Base-by-base conservation (phyloP, 2,329 filamentous ascomycete genomes). In the Fusarium torulosum region DNA sequence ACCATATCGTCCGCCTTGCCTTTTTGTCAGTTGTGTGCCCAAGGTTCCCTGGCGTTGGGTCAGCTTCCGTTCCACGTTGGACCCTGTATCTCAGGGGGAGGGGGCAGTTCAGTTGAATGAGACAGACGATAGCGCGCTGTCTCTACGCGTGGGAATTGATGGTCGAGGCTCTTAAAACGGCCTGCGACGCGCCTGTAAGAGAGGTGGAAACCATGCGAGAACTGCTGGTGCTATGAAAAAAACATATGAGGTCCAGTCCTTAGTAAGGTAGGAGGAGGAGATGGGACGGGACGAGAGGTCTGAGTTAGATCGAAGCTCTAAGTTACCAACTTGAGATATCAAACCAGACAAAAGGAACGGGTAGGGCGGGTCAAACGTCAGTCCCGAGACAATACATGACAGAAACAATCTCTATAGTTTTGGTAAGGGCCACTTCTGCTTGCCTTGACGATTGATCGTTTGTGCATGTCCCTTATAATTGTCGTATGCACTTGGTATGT, bases 31-130 rank as follows among this genome's bases (percentile, higher is more conserved):
- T 53, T 46, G 37, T 51, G 42, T 53, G 37, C 53, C 33, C 49
- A 41, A 33, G 53, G 37, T 29, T 57, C 56, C 43, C 40, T 27
- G 31, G 44, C 21, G 31, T 46, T 66, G 62, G 44, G 49, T 55
- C 42, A 56, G 66, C 64, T 42, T 50, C 45, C 49, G 41, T 41
- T 58, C 49, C 35, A 66, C 60, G 56, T 45, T 51, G n/a, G 57
- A 69, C 67, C 67, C 27, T 63, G 63, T 42, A 58, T 50, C 35
- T 43, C 68, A 70, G 53, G 65, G 61, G 53, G 35, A n/a, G 65
- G 61, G 53, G 4, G 9, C 51, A 19, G 33, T 45, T 41, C 29
- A 35, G 41, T 65, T 56, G 69, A 68, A 49, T 38, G 51, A 55
- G 56, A n/a, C 19, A 29, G 37, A 42, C 31, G 27, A 27, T 38